A percentile compares a stretch with the other conserved stretches of the same genome.
These are phyloP conservation scores for Claviceps spartinae DNA, from an alignment of 2,329 filamentous ascomycete genomes.

Conservation along the genomic window DNA sequence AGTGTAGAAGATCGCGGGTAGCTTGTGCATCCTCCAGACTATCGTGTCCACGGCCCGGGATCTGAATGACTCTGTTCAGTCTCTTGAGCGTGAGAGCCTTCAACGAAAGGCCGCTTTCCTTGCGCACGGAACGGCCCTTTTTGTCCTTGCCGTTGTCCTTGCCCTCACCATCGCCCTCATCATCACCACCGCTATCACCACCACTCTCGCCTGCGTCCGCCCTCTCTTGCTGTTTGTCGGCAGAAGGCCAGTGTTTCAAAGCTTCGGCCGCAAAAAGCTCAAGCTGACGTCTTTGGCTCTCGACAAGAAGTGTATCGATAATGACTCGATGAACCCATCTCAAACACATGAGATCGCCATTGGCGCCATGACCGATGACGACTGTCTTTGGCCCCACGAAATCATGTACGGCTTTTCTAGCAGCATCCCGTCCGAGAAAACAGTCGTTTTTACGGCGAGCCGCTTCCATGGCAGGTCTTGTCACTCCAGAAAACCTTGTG, in stretches of 20 bases:
- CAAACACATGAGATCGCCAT: conserved; percentile 28
- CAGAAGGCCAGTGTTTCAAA: background rate
- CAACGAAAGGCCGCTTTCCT: conserved; percentile 19
- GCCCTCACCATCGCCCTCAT: background rate
- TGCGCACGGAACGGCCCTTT: background rate
- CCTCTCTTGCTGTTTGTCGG: conserved; percentile 5
- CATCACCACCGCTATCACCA: background rate
- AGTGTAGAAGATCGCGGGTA: conserved; percentile 26
- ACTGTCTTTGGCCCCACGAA: conserved; percentile 33
- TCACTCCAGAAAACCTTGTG: conserved; percentile 37
- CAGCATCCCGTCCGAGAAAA: conserved; percentile 27
- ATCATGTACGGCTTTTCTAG: conserved; percentile 27
- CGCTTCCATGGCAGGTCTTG: conserved; percentile 21
- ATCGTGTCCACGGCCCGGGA: conserved; percentile 23
- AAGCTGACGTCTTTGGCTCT: conserved; percentile 10
- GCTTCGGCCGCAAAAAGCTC: background rate
- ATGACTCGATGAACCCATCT: conserved; percentile 33
- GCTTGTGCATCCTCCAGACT: conserved; percentile 32
- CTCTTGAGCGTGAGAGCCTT: conserved; percentile 24
- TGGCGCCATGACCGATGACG: conserved; percentile 31
- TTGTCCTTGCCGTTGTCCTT: background rate
- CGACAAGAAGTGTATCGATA: conserved; percentile 30
- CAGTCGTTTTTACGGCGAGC: conserved; percentile 20
- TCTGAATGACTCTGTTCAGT: conserved; percentile 27
- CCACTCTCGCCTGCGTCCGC: background rate